Base-by-base conservation (phyloP, 768 basidiomycete species). In the Mycena galopus region DNA sequence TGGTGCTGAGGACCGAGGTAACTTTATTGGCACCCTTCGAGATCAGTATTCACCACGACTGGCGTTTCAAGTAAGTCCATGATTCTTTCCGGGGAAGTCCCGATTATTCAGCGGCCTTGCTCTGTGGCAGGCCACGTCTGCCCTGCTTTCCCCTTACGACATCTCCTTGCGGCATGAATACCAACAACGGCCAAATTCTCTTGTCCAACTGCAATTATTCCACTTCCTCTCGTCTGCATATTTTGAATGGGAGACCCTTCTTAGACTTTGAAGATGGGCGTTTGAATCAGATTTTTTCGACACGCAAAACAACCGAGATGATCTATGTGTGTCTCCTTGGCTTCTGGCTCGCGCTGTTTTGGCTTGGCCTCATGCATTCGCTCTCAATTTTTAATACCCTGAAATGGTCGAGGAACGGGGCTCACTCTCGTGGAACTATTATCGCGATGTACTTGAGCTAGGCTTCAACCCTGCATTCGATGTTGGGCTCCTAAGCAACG, bases 21-120 rank as follows among this genome's bases (percentile, higher is more conserved):
- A 86, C 67, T 78, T 96, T 44, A 78, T 89, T 29, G 94, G 93
- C 42, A 94, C 94, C 2, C 80, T 96, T 58, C 89, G 88, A 67
- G 92, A 96, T 80, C 93, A 94, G 76, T 90, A 90, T 77, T 94
- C 93, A 32, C 93, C 94, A 17, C 88, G 89, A 60, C 76, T 90
- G 68, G 79, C 80, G 53, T 82, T 86, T n/a, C 82, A 86, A 80
- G 90, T 87, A 78, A 60, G 81, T 73, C 67, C 56, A 71, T 62
- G 71, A 61, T 74, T 72, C 77, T 69, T 62, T 51, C 66, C 69
- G 76, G 37, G 42, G 37, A 67, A 76, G 65, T 55, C 70, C 70
- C 57, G 53, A 65, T 59, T 44, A 67, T 75, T 71, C 74, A 63
- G 64, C 66, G 76, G 53, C 75, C 69, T 73, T 76, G 65, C 61